Conservation (phyloP, 1,139 yeast genomes). For the Pichiaceae sp. region DNA sequence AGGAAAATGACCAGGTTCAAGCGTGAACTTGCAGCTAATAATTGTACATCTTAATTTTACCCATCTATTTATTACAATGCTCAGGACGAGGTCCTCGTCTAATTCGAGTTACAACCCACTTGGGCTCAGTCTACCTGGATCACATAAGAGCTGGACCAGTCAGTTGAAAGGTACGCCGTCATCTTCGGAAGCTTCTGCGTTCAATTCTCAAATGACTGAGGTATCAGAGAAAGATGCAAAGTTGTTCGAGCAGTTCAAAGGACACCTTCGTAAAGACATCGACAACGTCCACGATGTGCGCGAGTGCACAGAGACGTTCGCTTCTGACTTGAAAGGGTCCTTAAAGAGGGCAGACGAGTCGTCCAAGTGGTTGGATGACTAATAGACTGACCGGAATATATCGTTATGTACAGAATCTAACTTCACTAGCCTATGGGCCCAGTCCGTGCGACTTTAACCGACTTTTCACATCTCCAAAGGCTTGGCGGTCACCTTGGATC, state of each 20-base stretch:
- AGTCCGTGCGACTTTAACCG: slow-evolving; percentile 66
- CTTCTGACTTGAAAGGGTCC: slow-evolving; percentile 1
- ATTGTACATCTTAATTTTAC: background rate
- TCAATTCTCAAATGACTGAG: slow-evolving; percentile 4
- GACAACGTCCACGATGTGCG: slow-evolving; percentile 6
- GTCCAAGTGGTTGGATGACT: slow-evolving; percentile 11
- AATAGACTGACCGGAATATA: too few species aligned
- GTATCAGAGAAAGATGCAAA: slow-evolving; percentile 13
- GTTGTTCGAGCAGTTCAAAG: slow-evolving; percentile 9
- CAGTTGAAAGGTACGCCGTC: slow-evolving; percentile 11
- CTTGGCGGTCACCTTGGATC: slow-evolving; percentile 79
- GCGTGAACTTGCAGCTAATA: background rate
- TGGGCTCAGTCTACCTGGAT: background rate
- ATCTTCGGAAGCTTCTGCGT: slow-evolving; percentile 1
- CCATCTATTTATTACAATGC: background rate
- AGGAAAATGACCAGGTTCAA: slow-evolving; percentile 3
- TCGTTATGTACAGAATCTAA: background rate
- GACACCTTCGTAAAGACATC: slow-evolving; percentile 9
- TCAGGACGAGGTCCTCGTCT: background rate
- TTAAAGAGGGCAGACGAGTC: slow-evolving; percentile 4
- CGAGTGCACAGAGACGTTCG: slow-evolving; percentile 1
- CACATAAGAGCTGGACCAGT: slow-evolving; percentile 9
- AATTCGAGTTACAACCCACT: background rate
- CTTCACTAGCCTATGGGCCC: background rate
- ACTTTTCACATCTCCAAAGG: slow-evolving; percentile 75